Evolutionary conservation across 352 stramenopile genomes (phyloP), one percentile per base, ranked within the genome.

Genomic region (Pythium rishiriense): DNA sequence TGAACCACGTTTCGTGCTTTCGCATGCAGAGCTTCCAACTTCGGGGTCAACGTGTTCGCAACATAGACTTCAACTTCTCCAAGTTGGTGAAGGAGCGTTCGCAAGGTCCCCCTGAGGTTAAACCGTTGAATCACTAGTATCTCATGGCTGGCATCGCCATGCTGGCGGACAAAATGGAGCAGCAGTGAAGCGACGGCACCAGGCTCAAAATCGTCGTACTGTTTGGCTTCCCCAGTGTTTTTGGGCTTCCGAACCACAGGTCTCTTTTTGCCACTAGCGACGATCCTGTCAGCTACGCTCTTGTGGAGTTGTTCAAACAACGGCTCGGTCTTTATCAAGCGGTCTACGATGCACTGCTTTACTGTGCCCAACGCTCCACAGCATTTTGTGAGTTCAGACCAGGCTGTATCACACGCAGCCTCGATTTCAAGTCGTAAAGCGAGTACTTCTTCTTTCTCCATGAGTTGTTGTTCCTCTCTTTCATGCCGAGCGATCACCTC

Each of bases 401-500:
- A n/a, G 4, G 29, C 26, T 1, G n/a, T 47, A 28, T 45, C 54
- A 37, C 48, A 62, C 1, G 15, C 21, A 6, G 28, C 19, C 1
- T 37, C 11, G 15, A 66, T 28, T 12, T 59, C 22, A n/a, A 28
- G 43, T 21, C 54, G 17, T 35, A 54, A 14, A 26, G 52, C 22
- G 5, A 63, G 46, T 11, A 7, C 21, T 37, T 74, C 62, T 52
- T 74, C 67, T 2, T 62, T 45, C 31, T 61, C 56, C 62, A 74
- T 63, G 1, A 42, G 11, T 24, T 39, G 39, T 8, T 10, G 21
- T 45, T 68, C 59, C 50, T 65, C 55, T 31, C 28, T 19, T 43
- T 73, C 66, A 15, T 35, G 42, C 9, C 66, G 61, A 24, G 47
- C 19, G 8, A 48, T 43, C 21, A 42, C 35, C 43, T 74, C 68